phyloP scores from a whole-genome alignment of 495 filamentous ascomycete species.

The Podospora bellae-mahoneyi region DNA sequence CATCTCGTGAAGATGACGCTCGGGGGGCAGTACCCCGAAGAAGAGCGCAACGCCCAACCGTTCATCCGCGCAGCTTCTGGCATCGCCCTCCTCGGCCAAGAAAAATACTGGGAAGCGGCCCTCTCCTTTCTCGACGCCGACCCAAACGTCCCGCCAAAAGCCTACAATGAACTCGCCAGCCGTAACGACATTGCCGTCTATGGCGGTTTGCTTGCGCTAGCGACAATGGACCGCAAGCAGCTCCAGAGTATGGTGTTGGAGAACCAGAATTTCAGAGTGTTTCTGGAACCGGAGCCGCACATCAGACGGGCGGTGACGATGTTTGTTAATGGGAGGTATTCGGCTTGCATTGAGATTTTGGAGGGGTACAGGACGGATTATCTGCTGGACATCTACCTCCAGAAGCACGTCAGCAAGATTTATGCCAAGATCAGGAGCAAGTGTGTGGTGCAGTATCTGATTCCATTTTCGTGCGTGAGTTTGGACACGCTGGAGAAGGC shows the following conservation, averaged over 20 bases:
- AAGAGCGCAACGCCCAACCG: slow-evolving; percentile 57
- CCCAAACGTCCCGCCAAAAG: slow-evolving; percentile 49
- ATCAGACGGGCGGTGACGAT: slow-evolving; percentile 84
- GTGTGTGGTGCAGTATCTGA: slow-evolving; percentile 85
- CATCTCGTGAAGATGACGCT: slow-evolving; percentile 64
- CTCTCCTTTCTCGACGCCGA: slow-evolving; percentile 61
- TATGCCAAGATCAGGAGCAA: slow-evolving; percentile 76
- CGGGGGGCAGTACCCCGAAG: slow-evolving; percentile 47
- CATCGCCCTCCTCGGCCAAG: slow-evolving; percentile 63
- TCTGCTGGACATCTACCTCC: slow-evolving; percentile 82
- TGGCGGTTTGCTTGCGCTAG: slow-evolving; percentile 84
- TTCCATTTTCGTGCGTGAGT: slow-evolving; percentile 74
- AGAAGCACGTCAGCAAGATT: slow-evolving; percentile 66
- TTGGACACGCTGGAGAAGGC: slow-evolving; percentile 65
- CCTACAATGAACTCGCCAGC: slow-evolving; percentile 69
- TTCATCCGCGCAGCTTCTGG: slow-evolving; percentile 67
- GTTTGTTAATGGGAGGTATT: slow-evolving; percentile 86
- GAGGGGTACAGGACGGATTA: slow-evolving; percentile 81
- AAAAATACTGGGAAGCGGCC: slow-evolving; percentile 70
- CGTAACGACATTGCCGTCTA: slow-evolving; percentile 91
- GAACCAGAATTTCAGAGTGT: slow-evolving; percentile 73
- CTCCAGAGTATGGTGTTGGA: slow-evolving; percentile 76
- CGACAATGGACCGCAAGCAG: slow-evolving; percentile 76
- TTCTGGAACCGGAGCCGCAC: slow-evolving; percentile 90
- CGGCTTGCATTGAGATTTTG: slow-evolving; percentile 74